Evolutionary conservation across 768 basidiomycete species (phyloP), one percentile per base, ranked within the genome.

Genomic region (Auricularia sp.): DNA sequence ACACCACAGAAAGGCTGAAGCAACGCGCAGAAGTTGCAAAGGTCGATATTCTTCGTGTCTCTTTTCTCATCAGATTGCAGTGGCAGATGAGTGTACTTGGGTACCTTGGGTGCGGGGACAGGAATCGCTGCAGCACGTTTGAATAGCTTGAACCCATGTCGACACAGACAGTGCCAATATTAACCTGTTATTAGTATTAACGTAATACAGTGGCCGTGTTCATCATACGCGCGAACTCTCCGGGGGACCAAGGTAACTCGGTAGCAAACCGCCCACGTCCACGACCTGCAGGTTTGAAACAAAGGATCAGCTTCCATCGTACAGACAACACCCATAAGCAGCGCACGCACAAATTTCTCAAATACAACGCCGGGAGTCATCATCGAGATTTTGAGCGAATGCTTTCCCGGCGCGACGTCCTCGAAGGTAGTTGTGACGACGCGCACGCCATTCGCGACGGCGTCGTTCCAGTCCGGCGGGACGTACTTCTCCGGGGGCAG

Each of bases 161-260:
- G 29, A 29, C 29, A 29, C 29, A 29, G 29, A 29, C 29, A 29
- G 29, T 29, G 29, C 29, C 29, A 29, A 7, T 42, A 14, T 42
- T 42, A 14, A 42, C 39, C 39, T 42, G 39, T 42, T 7, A 51
- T 51, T 51, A 21, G 6, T 51, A 18, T 51, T 29, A 51, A 21
- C 11, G 47, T 51, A 16, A 51, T 11, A 51, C 47, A 10, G 7
- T 21, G 47, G 6, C 29, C 29, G 29, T 51, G 13, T 51, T 16
- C 47, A 51, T 66, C 58, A 72, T 39, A 72, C 67, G 21, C 35
- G 66, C 18, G 76, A 70, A 70, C 83, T 85, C 72, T 87, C 86
- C 1, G 85, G 84, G 39, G 85, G 85, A 6, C 86, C 86, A 39
- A 88, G 76, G 70, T 86, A 88, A 67, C 84, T 85, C 0, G 80